Percentiles rank a stretch among this genome's conserved stretches.
phyloP scores from a whole-genome alignment of 441 rosid species.

The Jatropha podagrica region DNA sequence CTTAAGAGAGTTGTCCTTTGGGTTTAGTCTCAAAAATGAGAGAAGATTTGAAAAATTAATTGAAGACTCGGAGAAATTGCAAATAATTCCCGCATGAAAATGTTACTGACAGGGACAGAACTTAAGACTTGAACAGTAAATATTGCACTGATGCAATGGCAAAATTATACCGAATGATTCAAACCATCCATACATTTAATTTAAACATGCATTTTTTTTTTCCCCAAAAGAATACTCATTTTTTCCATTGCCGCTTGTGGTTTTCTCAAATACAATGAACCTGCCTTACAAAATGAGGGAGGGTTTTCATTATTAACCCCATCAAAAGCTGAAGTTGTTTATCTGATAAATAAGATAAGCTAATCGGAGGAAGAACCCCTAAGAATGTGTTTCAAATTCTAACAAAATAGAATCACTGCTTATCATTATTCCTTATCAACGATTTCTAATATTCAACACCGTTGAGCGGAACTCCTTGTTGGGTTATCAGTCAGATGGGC shows the following conservation, averaged over 20 bases:
- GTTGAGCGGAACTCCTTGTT: background rate
- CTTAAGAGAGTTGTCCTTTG: no score
- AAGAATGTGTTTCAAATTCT: constrained; percentile 20
- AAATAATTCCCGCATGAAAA: background rate
- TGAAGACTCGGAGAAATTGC: no score
- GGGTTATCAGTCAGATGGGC: constrained; percentile 63
- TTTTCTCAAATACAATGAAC: background rate
- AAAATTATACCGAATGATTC: background rate
- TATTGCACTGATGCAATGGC: background rate
- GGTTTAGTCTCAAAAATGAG: no score
- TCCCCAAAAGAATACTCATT: background rate
- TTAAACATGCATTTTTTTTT: background rate
- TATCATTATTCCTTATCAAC: background rate
- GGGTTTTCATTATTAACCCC: constrained; percentile 32
- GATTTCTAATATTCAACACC: background rate
- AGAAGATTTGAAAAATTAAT: no score
- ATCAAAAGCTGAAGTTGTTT: background rate
- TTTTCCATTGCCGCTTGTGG: constrained; percentile 13
- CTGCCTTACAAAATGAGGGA: constrained; percentile 24
- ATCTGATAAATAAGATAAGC: constrained; percentile 1
- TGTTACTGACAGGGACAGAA: no score
- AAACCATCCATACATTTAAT: background rate
- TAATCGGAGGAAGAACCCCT: constrained; percentile 23
- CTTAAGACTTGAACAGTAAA: background rate
- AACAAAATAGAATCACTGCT: background rate